Evolutionary conservation across 2,329 filamentous ascomycete species (phyloP).

Genomic region (Penicillium sp.): DNA sequence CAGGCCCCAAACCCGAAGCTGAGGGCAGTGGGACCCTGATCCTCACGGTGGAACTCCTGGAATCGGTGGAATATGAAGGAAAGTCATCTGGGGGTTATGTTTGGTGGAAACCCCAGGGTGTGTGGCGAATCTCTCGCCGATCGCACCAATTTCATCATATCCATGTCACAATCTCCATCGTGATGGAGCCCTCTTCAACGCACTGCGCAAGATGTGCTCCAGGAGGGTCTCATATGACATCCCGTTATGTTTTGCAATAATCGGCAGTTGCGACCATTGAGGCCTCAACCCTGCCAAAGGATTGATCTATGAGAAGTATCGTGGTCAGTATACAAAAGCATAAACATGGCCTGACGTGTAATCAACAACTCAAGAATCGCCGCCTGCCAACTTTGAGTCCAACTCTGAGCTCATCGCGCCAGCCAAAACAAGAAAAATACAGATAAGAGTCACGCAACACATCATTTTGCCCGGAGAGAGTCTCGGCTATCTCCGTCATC

Average conservation of each 20-base stretch:
- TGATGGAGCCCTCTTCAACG: neutral
- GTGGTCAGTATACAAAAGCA: neutral
- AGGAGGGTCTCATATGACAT: neutral
- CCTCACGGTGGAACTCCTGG: neutral
- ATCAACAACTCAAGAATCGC: neutral
- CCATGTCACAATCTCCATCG: conserved; percentile 3
- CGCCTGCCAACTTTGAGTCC: neutral
- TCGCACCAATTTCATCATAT: conserved; percentile 9
- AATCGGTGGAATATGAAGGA: neutral
- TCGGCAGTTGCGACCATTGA: neutral
- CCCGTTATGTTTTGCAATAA: neutral
- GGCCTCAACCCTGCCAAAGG: neutral
- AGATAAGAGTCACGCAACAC: neutral
- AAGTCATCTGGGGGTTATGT: neutral
- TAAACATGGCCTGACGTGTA: neutral
- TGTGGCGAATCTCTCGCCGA: conserved; percentile 15
- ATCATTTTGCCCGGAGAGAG: neutral
- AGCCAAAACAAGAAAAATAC: neutral
- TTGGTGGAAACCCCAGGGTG: neutral
- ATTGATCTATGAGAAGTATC: neutral
- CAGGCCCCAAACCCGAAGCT: conserved; percentile 4
- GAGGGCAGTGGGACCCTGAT: conserved; percentile 2
- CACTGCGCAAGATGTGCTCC: neutral
- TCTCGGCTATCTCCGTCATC: neutral
- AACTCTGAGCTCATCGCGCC: neutral